Conservation (phyloP, 257 asterid species). For the Ocimum tenuiflorum region DNA sequence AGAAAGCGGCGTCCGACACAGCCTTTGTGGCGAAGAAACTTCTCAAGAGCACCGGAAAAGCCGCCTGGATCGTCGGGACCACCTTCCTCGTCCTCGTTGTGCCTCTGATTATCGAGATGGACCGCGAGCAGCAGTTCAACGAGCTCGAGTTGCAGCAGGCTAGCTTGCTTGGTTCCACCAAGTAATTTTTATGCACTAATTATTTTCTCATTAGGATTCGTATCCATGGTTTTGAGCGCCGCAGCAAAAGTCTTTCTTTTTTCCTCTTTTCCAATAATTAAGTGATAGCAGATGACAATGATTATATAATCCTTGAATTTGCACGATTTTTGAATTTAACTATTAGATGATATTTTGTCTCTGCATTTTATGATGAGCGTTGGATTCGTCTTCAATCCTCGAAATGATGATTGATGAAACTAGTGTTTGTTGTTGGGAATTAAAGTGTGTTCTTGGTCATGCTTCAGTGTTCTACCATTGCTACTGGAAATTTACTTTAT, state of each 20-base stretch:
- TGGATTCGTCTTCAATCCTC: background rate
- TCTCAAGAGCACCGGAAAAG: conserved; percentile 72
- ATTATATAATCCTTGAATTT: background rate
- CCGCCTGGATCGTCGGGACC: conserved; percentile 87
- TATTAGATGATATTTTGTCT: background rate
- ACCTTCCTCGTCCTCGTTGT: conserved; percentile 64
- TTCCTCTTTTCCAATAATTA: background rate
- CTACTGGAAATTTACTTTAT: background rate
- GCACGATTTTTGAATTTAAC: background rate
- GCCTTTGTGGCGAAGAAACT: conserved; percentile 60
- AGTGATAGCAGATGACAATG: background rate
- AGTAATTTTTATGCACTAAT: conserved; percentile 17
- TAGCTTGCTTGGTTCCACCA: conserved; percentile 63
- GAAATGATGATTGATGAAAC: background rate
- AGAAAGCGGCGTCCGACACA: conserved; percentile 55
- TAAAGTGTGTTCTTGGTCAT: background rate
- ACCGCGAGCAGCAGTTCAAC: conserved; percentile 67
- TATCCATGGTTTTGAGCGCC: conserved; percentile 4
- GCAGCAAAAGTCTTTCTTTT: background rate
- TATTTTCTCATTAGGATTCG: background rate
- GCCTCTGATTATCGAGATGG: conserved; percentile 81
- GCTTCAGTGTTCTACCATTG: background rate
- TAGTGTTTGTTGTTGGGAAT: background rate
- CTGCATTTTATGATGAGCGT: background rate
- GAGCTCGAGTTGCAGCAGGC: conserved; percentile 82